Evolutionary conservation across 2,329 filamentous ascomycete genomes (phyloP), one percentile per base, ranked within the genome.

Genomic region (Xylaria arbuscula): DNA sequence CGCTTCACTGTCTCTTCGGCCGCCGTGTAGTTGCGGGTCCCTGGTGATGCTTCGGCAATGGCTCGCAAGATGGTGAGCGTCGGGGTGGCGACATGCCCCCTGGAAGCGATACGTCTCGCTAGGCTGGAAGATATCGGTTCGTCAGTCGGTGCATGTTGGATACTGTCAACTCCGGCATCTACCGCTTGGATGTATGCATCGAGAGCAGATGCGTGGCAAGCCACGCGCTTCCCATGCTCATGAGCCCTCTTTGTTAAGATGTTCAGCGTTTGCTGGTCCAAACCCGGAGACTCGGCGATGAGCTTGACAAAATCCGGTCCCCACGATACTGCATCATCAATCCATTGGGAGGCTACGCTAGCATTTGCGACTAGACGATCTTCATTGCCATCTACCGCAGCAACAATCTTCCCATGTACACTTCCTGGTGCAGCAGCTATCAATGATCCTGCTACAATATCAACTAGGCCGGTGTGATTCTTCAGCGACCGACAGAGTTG

Each of bases 231-330:
- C 28, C 60, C 32, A n/a, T 55, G 54, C 8, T 60, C 19, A 24
- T 67, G 67, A 11, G 64, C 59, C 9, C 19, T 50, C 38, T 60
- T 17, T 42, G 67, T 67, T 36, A 69, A 34, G 15, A 58, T 22
- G 19, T 69, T 51, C 5, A 69, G 28, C 22, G 67, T 67, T 19
- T 67, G 15, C 19, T 69, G 67, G 54, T 66, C 63, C n/a, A 69
- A 54, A 1, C 67, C 67, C 1, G 63, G 67, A 9, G 64, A 55
- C 24, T 64, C 64, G 24, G 67, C 67, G 45, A 69, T 53, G 55
- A 69, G 58, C 59, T 69, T 69, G 34, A 69, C 59, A 17, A 69
- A 69, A 6, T 62, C 67, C 6, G 67, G 67, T 22, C 40, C 59
- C 67, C 63, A 69, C 3, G 67, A 36, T n/a, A 67, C 36, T 17